A percentile compares a stretch with the other conserved stretches of the same genome.
phyloP scores from a whole-genome alignment of 2,329 filamentous ascomycete species.

The Fusarium piperis region DNA sequence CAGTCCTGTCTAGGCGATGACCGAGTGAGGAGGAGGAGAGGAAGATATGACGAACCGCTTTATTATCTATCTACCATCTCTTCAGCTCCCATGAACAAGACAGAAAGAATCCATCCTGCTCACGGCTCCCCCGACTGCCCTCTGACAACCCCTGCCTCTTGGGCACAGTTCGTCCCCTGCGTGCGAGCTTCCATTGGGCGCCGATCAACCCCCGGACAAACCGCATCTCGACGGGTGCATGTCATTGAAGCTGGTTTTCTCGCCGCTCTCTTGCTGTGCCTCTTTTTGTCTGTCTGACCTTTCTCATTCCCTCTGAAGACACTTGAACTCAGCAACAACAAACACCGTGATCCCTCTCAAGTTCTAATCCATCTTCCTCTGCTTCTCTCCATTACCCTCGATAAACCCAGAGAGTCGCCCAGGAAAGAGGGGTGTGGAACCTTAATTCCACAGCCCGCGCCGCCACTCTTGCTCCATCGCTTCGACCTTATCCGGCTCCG shows the following conservation, averaged over 20 bases:
- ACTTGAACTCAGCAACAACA: conserved; percentile 8
- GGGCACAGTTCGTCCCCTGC: conserved; percentile 12
- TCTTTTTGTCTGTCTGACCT: not conserved
- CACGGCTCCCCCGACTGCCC: conserved; percentile 21
- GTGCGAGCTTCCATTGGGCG: conserved; percentile 31
- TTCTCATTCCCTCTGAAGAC: not conserved
- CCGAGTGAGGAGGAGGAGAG: not conserved
- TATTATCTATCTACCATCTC: conserved; percentile 18
- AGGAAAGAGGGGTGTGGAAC: conserved; percentile 41
- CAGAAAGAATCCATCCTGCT: not conserved
- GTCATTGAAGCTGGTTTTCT: conserved; percentile 22
- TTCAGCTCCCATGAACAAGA: not conserved
- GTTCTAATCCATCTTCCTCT: conserved; percentile 6
- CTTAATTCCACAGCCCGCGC: conserved; percentile 38
- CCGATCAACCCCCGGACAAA: conserved; percentile 30
- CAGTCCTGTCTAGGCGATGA: not conserved
- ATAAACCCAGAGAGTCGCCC: conserved; percentile 10
- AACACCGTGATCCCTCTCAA: not conserved
- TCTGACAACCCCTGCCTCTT: conserved; percentile 25
- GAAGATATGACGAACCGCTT: not conserved
- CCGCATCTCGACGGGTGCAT: conserved; percentile 19
- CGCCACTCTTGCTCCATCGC: conserved; percentile 35
- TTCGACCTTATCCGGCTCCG: conserved; percentile 39
- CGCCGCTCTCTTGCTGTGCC: not conserved
- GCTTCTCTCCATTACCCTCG: conserved; percentile 3